A percentile compares a stretch with the other conserved stretches of the same genome.
Conservation (phyloP, 345 rosid species). For the Diplotaxis tenuifolia region DNA sequence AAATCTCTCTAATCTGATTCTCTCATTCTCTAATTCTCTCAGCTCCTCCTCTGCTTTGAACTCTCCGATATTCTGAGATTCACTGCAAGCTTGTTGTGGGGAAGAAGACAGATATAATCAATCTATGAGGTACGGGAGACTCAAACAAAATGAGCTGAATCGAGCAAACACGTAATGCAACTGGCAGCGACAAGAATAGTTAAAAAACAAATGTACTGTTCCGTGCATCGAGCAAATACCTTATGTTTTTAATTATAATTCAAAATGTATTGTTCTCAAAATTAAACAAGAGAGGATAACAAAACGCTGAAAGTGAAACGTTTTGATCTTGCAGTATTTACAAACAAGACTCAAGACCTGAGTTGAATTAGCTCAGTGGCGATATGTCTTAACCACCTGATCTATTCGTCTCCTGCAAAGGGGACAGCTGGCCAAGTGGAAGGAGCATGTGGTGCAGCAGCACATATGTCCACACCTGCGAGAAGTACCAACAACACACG, state of each 20-base stretch:
- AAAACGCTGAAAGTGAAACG: background rate
- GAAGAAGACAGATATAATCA: background rate
- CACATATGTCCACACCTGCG: constrained; percentile 99
- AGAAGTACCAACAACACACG: constrained; percentile 11
- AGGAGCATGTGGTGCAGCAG: constrained; percentile 75
- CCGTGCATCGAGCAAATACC: background rate
- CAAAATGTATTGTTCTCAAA: background rate
- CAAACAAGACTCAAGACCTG: constrained; percentile 15
- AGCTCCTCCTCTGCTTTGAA: background rate
- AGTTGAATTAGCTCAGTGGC: constrained; percentile 48
- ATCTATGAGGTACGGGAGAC: background rate
- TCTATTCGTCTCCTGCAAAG: constrained; percentile 88
- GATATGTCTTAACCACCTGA: constrained; percentile 77
- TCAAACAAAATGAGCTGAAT: background rate
- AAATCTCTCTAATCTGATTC: too few species aligned
- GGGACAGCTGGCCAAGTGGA: constrained; percentile 70
- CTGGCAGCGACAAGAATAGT: background rate
- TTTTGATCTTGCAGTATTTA: constrained; percentile 16
- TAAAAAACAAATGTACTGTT: background rate
- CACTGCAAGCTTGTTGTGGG: background rate
- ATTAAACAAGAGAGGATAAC: constrained; percentile 6
- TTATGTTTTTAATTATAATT: constrained; percentile 16
- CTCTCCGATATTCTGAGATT: background rate
- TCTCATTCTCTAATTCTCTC: too few species aligned
- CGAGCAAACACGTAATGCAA: background rate